phyloP scores from a whole-genome alignment of 805 yeast species.

The Metschnikowia chrysomelidarum region DNA sequence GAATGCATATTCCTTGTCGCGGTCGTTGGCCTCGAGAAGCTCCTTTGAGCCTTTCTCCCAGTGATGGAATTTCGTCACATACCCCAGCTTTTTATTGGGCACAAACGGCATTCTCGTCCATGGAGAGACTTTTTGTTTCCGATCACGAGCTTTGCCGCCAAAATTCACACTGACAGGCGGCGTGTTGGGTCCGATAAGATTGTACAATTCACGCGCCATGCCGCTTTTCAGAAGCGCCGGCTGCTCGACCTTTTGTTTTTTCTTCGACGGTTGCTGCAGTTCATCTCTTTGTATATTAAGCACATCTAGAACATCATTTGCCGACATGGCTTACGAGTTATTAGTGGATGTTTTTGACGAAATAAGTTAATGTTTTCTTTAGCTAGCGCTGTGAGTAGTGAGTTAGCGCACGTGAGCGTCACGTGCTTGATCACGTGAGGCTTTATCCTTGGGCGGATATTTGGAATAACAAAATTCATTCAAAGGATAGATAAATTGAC shows the following conservation, averaged over 20 bases:
- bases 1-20: constrained; percentile 55
- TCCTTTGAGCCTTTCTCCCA: constrained; percentile 82
- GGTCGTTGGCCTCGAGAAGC: constrained; percentile 31
- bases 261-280: constrained; percentile 39
- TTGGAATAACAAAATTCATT: no score
- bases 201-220: constrained; percentile 86
- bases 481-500: no score
- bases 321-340: constrained; percentile 22
- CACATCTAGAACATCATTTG: constrained; percentile 70
- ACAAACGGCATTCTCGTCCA: constrained; percentile 74
- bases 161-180: constrained; percentile 62
- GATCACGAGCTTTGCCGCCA: constrained; percentile 53
- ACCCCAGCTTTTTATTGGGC: constrained; percentile 46
- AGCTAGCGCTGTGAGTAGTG: no score
- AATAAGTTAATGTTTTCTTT: no score
- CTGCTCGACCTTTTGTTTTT: constrained; percentile 33
- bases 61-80: constrained; percentile 55
- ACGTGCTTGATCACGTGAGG: no score
- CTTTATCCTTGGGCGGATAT: no score
- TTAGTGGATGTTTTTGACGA: no score
- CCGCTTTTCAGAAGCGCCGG: constrained; percentile 42
- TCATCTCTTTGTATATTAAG: constrained; percentile 60
- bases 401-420: no score
- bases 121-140: constrained; percentile 68
- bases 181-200: constrained; percentile 84